phyloP scores from a whole-genome alignment of 306 rosid species.

The Vigna trinervia region DNA sequence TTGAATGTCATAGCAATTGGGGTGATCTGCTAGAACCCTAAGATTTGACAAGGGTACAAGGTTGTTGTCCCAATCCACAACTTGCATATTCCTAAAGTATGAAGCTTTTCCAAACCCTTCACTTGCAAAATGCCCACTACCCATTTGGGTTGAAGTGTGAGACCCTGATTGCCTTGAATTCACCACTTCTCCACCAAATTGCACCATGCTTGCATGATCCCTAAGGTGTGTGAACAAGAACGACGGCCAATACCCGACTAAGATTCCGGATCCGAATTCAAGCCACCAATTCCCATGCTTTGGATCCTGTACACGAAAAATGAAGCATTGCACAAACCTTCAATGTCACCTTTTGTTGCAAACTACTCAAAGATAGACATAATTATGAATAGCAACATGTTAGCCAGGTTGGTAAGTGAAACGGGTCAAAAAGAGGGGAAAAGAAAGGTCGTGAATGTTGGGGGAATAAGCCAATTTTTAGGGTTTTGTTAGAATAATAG shows the following conservation, averaged over 20 bases:
- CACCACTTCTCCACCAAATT: conserved; percentile 92
- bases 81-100: conserved; percentile 79
- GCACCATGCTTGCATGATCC: conserved; percentile 89
- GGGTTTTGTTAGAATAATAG: conserved; percentile 41
- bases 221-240: conserved; percentile 79
- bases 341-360: conserved; percentile 37
- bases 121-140: conserved; percentile 87
- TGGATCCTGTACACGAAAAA: conserved; percentile 66
- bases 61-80: conserved; percentile 93
- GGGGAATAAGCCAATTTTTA: conserved; percentile 29
- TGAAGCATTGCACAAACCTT: conserved; percentile 11
- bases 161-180: conserved; percentile 66
- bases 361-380: conserved; percentile 46
- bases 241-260: conserved; percentile 96
- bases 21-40: conserved; percentile 87
- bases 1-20: conserved; percentile 92
- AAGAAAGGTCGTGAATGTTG: conserved; percentile 37
- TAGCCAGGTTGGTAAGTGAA: conserved; percentile 47
- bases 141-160: conserved; percentile 94
- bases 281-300: conserved; percentile 99
- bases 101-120: conserved; percentile 95
- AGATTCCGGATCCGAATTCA: conserved; percentile 74
- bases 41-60: conserved; percentile 77
- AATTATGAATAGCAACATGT: conserved; percentile 56
- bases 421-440: conserved; percentile 50